Evolutionary conservation across 169 alveolate species (phyloP).

Genomic region (Plasmodium yoelii): DNA sequence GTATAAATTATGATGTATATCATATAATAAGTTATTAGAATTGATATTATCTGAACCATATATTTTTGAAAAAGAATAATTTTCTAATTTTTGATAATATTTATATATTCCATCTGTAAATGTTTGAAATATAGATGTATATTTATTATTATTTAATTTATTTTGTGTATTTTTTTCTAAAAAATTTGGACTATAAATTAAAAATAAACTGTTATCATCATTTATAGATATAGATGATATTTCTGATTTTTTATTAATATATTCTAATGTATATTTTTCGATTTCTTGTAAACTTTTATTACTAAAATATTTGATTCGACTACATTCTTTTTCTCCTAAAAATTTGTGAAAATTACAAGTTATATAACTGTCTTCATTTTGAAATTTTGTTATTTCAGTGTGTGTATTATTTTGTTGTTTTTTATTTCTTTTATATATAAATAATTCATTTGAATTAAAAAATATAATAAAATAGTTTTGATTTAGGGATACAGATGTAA

Average conservation of each 20-base stretch:
- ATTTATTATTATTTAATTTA: neutral
- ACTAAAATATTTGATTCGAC: constrained; percentile 42
- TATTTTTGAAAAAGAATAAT: constrained; percentile 1
- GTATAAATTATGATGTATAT: constrained; percentile 29
- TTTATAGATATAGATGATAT: constrained; percentile 36
- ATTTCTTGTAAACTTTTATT: constrained; percentile 31
- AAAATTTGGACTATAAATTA: constrained; percentile 44
- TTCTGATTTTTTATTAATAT: constrained; percentile 3
- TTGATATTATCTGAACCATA: constrained; percentile 11
- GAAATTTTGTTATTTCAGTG: too few species aligned
- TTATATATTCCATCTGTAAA: neutral
- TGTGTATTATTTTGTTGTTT: neutral
- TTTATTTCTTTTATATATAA: constrained; percentile 4
- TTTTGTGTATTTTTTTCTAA: constrained; percentile 3
- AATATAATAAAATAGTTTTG: constrained; percentile 24
- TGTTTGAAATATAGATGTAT: constrained; percentile 14
- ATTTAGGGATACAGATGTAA: constrained; percentile 25
- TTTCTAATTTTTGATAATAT: constrained; percentile 6
- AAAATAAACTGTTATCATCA: constrained; percentile 30
- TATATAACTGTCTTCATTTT: neutral
- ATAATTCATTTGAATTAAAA: constrained; percentile 36
- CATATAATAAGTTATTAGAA: constrained; percentile 29
- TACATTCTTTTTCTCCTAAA: constrained; percentile 14
- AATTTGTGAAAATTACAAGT: constrained; percentile 35
- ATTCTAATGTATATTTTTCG: constrained; percentile 15